Conservation (phyloP, 83 land plant species). For the Isoetes engelmannii region DNA sequence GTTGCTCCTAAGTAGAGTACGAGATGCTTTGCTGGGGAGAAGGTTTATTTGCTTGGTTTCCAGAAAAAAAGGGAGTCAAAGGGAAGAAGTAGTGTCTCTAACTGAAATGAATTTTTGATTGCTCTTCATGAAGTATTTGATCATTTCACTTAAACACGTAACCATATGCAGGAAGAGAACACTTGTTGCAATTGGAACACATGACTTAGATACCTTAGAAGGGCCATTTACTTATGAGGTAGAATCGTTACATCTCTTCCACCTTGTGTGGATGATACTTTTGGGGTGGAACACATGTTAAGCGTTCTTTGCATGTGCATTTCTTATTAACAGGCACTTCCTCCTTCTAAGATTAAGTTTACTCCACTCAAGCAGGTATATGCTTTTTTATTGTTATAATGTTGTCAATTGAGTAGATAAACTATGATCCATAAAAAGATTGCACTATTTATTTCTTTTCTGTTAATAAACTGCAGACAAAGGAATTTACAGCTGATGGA, state of each 20-base stretch:
- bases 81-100: no score
- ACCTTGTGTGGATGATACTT: no score
- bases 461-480: constrained; percentile 34
- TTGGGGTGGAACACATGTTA: not conserved
- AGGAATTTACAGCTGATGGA: constrained; percentile 78
- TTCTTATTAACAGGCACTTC: constrained; percentile 64
- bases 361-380: constrained; percentile 86
- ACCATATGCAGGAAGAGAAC: constrained; percentile 65
- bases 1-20: no score
- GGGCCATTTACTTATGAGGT: constrained; percentile 98
- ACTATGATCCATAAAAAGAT: not conserved
- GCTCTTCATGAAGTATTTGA: no score
- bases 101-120: no score
- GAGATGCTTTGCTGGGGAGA: no score
- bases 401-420: not conserved
- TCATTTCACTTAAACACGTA: no score
- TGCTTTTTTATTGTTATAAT: not conserved
- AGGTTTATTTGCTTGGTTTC: no score
- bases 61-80: no score
- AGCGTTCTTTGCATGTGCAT: not conserved
- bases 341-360: constrained; percentile 77
- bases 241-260: not conserved
- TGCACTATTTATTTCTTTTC: not conserved
- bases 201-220: constrained; percentile 81
- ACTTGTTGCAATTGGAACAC: constrained; percentile 96